A percentile compares a stretch with the other conserved stretches of the same genome.
Evolutionary conservation across 108 stramenopile genomes (phyloP).

Genomic region (Nannochloropsis salina): DNA sequence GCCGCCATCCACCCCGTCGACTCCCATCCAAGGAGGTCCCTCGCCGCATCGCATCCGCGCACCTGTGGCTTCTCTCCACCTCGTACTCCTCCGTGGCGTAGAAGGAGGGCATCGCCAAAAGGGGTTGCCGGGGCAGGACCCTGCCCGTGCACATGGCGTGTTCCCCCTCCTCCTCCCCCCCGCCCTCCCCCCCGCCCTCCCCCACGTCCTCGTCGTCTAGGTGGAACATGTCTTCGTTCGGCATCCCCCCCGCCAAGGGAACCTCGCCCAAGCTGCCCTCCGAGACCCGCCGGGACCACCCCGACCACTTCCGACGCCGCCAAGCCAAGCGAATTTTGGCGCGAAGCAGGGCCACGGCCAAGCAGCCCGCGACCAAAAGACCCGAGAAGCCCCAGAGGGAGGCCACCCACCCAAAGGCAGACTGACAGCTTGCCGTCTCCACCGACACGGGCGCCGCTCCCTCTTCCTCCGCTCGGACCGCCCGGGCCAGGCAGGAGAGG

Average conservation of each 20-base stretch:
- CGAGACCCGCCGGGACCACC: neutral
- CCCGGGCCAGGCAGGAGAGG: neutral
- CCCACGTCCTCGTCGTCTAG: neutral
- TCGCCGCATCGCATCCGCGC: neutral
- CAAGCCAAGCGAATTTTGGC: neutral
- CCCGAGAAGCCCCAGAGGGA: neutral
- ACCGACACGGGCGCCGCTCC: neutral
- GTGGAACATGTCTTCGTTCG: neutral
- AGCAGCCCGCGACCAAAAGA: neutral
- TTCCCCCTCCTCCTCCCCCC: neutral
- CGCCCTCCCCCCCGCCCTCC: neutral
- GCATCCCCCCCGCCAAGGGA: neutral
- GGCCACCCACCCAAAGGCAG: neutral
- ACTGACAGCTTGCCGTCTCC: neutral
- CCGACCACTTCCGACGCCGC: neutral
- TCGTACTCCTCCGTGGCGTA: conserved; percentile 7
- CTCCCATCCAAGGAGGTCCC: neutral
- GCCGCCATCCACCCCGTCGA: neutral
- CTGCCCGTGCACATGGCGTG: neutral
- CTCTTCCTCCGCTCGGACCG: neutral
- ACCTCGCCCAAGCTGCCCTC: neutral
- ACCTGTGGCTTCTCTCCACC: neutral
- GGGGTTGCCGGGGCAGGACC: neutral
- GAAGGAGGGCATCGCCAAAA: conserved; percentile 1
- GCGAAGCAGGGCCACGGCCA: neutral